These are phyloP conservation scores for Kitagawia praeruptora DNA, from an alignment of 129 eudicot species.

Conservation along the genomic window DNA sequence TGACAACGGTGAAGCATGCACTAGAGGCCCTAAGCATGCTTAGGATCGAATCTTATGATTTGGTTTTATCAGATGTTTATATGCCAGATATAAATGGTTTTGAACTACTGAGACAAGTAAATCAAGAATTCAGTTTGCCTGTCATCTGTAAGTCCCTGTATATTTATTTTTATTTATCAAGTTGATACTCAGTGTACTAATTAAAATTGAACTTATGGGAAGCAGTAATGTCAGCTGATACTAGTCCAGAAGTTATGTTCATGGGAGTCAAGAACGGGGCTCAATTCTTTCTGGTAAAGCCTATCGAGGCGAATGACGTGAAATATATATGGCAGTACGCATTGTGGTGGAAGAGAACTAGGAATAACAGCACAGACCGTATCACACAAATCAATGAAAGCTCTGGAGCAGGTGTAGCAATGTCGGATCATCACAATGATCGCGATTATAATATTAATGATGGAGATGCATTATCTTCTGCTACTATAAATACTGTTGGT, in stretches of 20 bases:
- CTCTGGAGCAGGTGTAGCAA: too few species aligned
- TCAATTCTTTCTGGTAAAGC: slow-evolving; percentile 26
- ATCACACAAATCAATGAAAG: background rate
- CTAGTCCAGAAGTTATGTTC: slow-evolving; percentile 2
- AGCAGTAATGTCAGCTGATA: slow-evolving; percentile 42
- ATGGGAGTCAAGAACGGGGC: slow-evolving; percentile 33
- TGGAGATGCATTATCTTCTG: background rate
- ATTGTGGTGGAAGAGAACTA: slow-evolving; percentile 18
- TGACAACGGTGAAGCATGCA: slow-evolving; percentile 21
- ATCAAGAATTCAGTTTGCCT: slow-evolving; percentile 27
- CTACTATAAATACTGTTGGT: background rate
- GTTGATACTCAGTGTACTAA: background rate
- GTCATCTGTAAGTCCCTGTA: slow-evolving; percentile 29
- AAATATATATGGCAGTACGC: slow-evolving; percentile 29
- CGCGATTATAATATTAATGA: background rate
- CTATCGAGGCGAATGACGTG: slow-evolving; percentile 16
- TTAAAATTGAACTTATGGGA: background rate
- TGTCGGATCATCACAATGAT: too few species aligned
- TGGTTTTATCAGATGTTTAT: slow-evolving; percentile 35
- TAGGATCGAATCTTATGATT: slow-evolving; percentile 17
- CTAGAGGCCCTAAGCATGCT: slow-evolving; percentile 31
- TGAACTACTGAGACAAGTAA: slow-evolving; percentile 20
- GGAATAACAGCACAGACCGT: background rate
- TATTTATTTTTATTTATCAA: background rate
- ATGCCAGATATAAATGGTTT: slow-evolving; percentile 51